Evolutionary conservation across 495 filamentous ascomycete genomes (phyloP), one percentile per base, ranked within the genome.

Genomic region (Penicillium flavigenum): DNA sequence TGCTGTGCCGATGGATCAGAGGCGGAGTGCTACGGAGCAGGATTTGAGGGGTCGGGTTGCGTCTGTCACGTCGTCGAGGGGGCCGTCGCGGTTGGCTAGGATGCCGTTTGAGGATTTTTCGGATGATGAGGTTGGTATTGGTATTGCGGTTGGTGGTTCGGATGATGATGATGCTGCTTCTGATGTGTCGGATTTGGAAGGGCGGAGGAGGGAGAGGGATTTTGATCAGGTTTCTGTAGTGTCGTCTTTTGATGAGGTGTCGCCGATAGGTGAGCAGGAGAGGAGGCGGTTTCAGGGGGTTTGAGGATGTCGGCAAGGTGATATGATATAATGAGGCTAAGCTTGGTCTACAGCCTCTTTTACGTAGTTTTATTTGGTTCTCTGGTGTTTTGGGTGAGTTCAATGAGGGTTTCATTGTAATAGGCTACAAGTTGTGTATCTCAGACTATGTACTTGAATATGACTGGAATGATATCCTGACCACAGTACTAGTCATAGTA

Each of bases 141-240:
- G 51, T 2, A 27, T 42, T 53, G 27, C 27, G 9, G 19, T n/a
- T 36, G 34, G 47, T 7, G 42, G 42, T 39, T 39, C 36, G 36
- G 36, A 17, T 39, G 56, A 44, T 38, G 66, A 67, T 52, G 69
- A 74, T 51, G 56, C 53, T 22, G 47, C 70, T 19, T 77, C 72
- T 26, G 58, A 64, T 19, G 54, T 75, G 12, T 76, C 74, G 24
- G 58, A 53, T 27, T 55, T 64, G n/a, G 60, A 62, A 56, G 62
- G 56, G 1, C 52, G 57, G 11, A 54, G 48, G 31, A 47, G 59
- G 36, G 62, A 52, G 12, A 45, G 56, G 11, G 61, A 62, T 17
- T 65, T 67, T 45, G 69, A 73, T 65, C 69, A 71, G 39, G 41
- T 72, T 41, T 77, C 74, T 14, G 72, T 70, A 29, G 67, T 77